Evolutionary conservation across 345 rosid genomes (phyloP).

Genomic region (Triadica sebifera): DNA sequence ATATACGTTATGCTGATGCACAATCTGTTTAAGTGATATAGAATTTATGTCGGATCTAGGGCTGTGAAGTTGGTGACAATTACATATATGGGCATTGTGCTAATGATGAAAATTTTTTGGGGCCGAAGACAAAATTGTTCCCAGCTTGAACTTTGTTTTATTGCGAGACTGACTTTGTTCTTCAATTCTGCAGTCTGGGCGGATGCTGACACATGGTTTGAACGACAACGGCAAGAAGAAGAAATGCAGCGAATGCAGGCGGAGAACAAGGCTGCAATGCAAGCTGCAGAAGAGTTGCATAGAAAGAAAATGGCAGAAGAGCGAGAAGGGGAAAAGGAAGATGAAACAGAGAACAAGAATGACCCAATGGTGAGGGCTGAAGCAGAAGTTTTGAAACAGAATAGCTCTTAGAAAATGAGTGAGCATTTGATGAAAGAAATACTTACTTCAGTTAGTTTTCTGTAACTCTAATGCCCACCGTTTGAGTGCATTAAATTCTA

Average conservation of each 20-base stretch:
- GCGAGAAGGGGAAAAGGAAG: conserved; percentile 88
- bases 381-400: conserved; percentile 52
- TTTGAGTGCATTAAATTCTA: neutral
- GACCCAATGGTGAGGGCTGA: conserved; percentile 86
- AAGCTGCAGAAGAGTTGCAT: conserved; percentile 86
- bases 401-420: conserved; percentile 18
- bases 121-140: too few relatives aligned
- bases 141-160: too few relatives aligned
- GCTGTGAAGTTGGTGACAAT: neutral
- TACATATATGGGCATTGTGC: neutral
- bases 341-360: conserved; percentile 54
- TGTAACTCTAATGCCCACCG: neutral
- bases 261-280: conserved; percentile 79
- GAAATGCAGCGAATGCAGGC: conserved; percentile 78
- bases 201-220: conserved; percentile 98
- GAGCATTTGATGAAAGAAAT: neutral
- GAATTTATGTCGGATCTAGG: neutral
- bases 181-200: conserved; percentile 75
- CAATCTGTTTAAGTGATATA: neutral
- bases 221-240: conserved; percentile 88
- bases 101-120: neutral
- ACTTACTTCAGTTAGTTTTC: neutral
- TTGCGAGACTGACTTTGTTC: conserved; percentile 11
- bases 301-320: conserved; percentile 83
- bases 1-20: neutral